Conservation (phyloP, 768 basidiomycete genomes). For the Gloeostereum incarnatum region DNA sequence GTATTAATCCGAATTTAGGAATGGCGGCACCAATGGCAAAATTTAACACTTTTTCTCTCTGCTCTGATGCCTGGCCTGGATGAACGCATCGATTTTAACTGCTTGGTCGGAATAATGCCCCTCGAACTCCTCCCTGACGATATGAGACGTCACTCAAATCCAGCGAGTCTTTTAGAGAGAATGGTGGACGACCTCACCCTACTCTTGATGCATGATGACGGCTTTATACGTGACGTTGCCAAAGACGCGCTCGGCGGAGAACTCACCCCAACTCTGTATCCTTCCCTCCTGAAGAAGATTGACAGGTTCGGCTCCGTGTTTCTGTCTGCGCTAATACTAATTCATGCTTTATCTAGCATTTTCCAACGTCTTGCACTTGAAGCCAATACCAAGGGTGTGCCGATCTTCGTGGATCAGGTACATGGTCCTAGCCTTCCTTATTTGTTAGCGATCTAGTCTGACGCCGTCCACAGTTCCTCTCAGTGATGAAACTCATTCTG, state of each 20-base stretch:
- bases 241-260: slow-evolving; percentile 77
- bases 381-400: slow-evolving; percentile 3
- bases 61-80: slow-evolving; percentile 57
- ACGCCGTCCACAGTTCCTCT: slow-evolving; percentile 59
- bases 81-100: slow-evolving; percentile 39
- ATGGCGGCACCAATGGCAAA: slow-evolving; percentile 75
- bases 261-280: slow-evolving; percentile 61
- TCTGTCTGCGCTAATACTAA: not conserved
- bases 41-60: slow-evolving; percentile 70
- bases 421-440: too few species aligned
- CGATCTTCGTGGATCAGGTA: slow-evolving; percentile 72
- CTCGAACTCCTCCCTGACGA: slow-evolving; percentile 56
- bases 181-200: slow-evolving; percentile 68
- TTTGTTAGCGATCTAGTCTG: too few species aligned
- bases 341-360: slow-evolving; percentile 1
- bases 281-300: slow-evolving; percentile 57
- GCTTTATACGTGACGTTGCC: slow-evolving; percentile 67
- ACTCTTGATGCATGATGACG: slow-evolving; percentile 51
- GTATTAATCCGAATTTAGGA: too few species aligned
- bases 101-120: slow-evolving; percentile 46
- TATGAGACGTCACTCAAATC: slow-evolving; percentile 50
- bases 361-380: slow-evolving; percentile 4
- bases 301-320: slow-evolving; percentile 40
- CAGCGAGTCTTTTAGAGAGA: slow-evolving; percentile 44
- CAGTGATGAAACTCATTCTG: slow-evolving; percentile 69